Base-by-base conservation (phyloP, 208 protist genomes). In the Histomonas meleagridis region DNA sequence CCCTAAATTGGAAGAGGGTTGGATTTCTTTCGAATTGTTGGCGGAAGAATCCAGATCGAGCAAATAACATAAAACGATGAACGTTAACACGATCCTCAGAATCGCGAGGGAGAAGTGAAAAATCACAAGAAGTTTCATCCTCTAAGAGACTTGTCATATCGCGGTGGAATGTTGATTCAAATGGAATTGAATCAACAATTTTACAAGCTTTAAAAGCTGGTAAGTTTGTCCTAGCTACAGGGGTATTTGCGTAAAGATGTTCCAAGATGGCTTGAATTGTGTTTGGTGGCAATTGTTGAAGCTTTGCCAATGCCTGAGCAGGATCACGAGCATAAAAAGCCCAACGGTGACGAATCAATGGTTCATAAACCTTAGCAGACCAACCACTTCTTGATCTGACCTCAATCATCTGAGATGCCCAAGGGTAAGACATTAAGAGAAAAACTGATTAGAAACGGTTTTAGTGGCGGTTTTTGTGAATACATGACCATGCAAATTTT, bases 201-300 rank as follows among this genome's bases (percentile, higher is more conserved):
- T 79, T 79, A 40, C 70, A 79, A 51, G 70, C 40, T 51, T 79
- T 79, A 51, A 79, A 79, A 0, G 70, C 70, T 51, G 70, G 70
- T 10, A 79, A 28, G 49, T 79, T 79, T 32, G 70, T 79, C n/a
- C 70, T 46, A 49, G 70, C n/a, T 49, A 79, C 70, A 32, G 70
- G 70, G 46, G 40, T 51, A 28, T 79, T 79, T 79, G 32, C 70
- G 28, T 79, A 79, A 46, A 79, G 38, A 79, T 79, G 70, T 43
- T 79, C 70, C 4, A 79, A 40, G n/a, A 79, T 79, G 46, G 70
- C 38, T 51, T 79, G 70, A 49, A 79, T 35, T 49, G 70, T 79
- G 70, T 51, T 79, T 51, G 32, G n/a, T 49, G 70, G 70, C 4
- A 79, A 49, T 46, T 46, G n/a, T 28, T 23, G 18, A 18, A 79